Percentiles rank a stretch among this genome's conserved stretches.
Evolutionary conservation across 345 rosid genomes (phyloP).

Genomic region (Trapa incisa): DNA sequence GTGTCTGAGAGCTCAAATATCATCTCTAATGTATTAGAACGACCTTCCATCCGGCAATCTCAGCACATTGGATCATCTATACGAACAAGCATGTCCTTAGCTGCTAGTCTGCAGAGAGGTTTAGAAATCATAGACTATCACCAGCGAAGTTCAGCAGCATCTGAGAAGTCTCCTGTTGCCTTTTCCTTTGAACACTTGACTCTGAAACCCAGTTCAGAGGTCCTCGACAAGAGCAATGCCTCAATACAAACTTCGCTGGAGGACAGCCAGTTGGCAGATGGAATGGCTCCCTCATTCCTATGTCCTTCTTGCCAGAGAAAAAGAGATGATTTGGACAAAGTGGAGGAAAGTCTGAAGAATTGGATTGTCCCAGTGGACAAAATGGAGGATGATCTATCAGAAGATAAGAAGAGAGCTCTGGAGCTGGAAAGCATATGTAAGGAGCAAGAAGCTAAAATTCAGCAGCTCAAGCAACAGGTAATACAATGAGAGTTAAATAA

Average conservation of each 20-base stretch:
- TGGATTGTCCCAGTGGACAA: slow-evolving; percentile 27
- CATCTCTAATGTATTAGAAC: slow-evolving; percentile 15
- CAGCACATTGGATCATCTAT: slow-evolving; percentile 59
- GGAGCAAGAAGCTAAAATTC: slow-evolving; percentile 75
- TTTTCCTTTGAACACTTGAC: slow-evolving; percentile 73
- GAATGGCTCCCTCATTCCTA: slow-evolving; percentile 24
- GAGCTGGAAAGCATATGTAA: slow-evolving; percentile 58
- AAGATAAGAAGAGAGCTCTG: slow-evolving; percentile 28
- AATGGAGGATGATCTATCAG: slow-evolving; percentile 18
- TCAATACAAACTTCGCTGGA: slow-evolving; percentile 32
- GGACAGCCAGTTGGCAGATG: slow-evolving; percentile 21
- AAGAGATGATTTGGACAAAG: slow-evolving; percentile 16
- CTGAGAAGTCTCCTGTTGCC: slow-evolving; percentile 50
- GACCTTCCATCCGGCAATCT: slow-evolving; percentile 35
- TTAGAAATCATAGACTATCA: slow-evolving; percentile 67
- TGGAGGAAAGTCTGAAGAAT: slow-evolving; percentile 47
- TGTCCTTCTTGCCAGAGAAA: slow-evolving; percentile 63
- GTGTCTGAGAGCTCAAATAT: slow-evolving; percentile 28
- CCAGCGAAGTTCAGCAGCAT: slow-evolving; percentile 39
- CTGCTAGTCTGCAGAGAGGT: slow-evolving; percentile 91
- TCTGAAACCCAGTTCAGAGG: slow-evolving; percentile 49
- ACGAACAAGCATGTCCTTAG: slow-evolving; percentile 68
- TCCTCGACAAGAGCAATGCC: slow-evolving; percentile 25
- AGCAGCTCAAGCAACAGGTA: slow-evolving; percentile 51
- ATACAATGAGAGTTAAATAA: background rate